Evolutionary conservation across 2,329 filamentous ascomycete species (phyloP).

Genomic region (Nothomitra cinnamomea): DNA sequence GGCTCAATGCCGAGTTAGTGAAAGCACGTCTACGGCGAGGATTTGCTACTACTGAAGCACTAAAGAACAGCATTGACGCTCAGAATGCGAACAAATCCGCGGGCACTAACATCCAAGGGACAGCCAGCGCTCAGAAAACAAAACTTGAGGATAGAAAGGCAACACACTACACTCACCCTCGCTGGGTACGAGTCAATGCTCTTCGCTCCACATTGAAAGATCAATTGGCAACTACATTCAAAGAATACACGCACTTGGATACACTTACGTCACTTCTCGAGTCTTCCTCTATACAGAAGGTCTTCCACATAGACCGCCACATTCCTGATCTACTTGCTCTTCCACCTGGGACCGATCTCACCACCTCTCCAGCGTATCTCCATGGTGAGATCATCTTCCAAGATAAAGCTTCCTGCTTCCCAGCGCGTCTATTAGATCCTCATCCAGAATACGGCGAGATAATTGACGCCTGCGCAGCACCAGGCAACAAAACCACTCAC

Average conservation of each 20-base stretch:
- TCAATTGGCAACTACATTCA: constrained; percentile 61
- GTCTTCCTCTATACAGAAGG: constrained; percentile 21
- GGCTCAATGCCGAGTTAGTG: constrained; percentile 67
- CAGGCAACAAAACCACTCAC: constrained; percentile 95
- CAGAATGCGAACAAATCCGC: constrained; percentile 20
- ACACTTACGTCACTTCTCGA: constrained; percentile 39
- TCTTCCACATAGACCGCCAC: constrained; percentile 58
- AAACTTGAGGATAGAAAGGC: constrained; percentile 22
- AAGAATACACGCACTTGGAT: constrained; percentile 38
- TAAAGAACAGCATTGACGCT: constrained; percentile 41
- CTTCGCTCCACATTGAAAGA: constrained; percentile 52
- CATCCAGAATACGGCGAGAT: constrained; percentile 51
- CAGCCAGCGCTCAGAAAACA: constrained; percentile 13
- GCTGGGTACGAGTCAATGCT: constrained; percentile 82
- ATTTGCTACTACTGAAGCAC: constrained; percentile 46
- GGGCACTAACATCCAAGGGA: not conserved
- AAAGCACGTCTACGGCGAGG: constrained; percentile 58
- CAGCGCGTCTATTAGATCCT: constrained; percentile 69
- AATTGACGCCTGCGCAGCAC: constrained; percentile 86
- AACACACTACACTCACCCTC: constrained; percentile 41
- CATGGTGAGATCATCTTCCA: constrained; percentile 73
- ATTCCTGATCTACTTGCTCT: constrained; percentile 73
- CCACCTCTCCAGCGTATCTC: constrained; percentile 54
- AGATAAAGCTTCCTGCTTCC: constrained; percentile 94
- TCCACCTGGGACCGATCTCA: constrained; percentile 53